Base-by-base conservation (phyloP, 768 basidiomycete genomes). In the Pholiota conissans region DNA sequence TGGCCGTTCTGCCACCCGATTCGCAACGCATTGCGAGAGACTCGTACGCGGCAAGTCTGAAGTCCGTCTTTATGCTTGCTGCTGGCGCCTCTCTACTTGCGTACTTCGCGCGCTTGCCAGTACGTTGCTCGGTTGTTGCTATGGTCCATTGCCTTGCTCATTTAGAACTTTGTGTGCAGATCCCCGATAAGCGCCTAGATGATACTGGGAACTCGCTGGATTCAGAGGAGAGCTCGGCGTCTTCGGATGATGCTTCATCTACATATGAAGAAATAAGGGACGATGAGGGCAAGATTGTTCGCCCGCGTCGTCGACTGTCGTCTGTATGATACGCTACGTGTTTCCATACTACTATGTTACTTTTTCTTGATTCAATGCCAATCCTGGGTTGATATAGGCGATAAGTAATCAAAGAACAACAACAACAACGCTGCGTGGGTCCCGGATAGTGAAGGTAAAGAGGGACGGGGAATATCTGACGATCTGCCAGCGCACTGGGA, bases 11-110 rank as follows among this genome's bases (percentile, higher is more conserved):
- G 1, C 83, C 84, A 1, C 79, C 77, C 0, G 77, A 79, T 6
- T 55, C 83, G 1, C 86, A 85, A 61, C 67, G 70, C 10, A 70
- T 72, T 1, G 87, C 86, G 0, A 74, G 82, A 48, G 84, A 85
- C 40, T 78, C 87, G 7, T 91, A 90, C 65, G 81, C 79, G 2
- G 69, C 77, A 8, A 80, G 84, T 22, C 69, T 92, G 52, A 80
- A 80, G 51, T 73, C 76, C 0, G 89, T 90, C 0, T 92, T 90
- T 67, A 70, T 79, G 45, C 76, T 87, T 51, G 84, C 86, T 0
- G 83, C 86, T 0, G 69, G 62, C 27, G 79, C 82, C 20, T 84
- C 86, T 0, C 66, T 86, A 22, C 59, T 84, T 2, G 86, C 86
- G 2, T 89, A 84, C 69, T 39, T 84, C 37, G 79, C 81, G n/a